These are phyloP conservation scores for Cryptococcus sp. DNA, from an alignment of 1,284 basidiomycete genomes.

Conservation along the genomic window DNA sequence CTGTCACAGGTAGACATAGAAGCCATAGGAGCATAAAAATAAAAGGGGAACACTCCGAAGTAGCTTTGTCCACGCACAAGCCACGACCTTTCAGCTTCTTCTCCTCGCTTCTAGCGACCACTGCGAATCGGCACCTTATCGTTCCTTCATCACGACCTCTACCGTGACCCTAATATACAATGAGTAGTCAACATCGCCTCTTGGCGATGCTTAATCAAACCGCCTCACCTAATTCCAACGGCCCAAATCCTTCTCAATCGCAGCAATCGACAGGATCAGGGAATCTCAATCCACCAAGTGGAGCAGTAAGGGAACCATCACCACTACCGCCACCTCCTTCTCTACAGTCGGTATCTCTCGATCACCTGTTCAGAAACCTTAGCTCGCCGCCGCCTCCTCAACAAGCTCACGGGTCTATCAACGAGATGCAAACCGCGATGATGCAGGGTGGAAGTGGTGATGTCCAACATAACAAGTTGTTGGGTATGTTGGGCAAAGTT, in stretches of 20 bases:
- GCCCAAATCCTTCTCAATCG: neutral
- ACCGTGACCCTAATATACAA: neutral
- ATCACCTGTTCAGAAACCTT: slow-evolving; percentile 38
- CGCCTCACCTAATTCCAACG: slow-evolving; percentile 6
- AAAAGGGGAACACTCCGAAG: no score
- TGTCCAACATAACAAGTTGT: slow-evolving; percentile 17
- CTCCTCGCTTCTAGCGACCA: no score
- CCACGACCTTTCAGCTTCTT: slow-evolving; percentile 1
- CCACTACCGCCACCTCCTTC: slow-evolving; percentile 20
- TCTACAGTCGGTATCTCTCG: slow-evolving; percentile 27
- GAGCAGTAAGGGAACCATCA: slow-evolving; percentile 18
- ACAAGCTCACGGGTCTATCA: neutral
- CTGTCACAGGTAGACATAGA: no score
- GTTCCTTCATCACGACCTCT: no score
- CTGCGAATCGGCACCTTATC: no score
- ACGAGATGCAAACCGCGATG: neutral
- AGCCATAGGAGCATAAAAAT: no score
- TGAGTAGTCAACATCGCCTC: slow-evolving; percentile 19
- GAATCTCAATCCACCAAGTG: neutral
- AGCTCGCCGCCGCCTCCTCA: slow-evolving; percentile 11
- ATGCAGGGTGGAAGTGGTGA: neutral
- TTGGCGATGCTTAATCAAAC: slow-evolving; percentile 39
- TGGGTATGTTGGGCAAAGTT: slow-evolving; percentile 20
- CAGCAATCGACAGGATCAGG: neutral
- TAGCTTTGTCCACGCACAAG: neutral